phyloP scores from a whole-genome alignment of 148 eudicot species.

The Rhododendron henanense region DNA sequence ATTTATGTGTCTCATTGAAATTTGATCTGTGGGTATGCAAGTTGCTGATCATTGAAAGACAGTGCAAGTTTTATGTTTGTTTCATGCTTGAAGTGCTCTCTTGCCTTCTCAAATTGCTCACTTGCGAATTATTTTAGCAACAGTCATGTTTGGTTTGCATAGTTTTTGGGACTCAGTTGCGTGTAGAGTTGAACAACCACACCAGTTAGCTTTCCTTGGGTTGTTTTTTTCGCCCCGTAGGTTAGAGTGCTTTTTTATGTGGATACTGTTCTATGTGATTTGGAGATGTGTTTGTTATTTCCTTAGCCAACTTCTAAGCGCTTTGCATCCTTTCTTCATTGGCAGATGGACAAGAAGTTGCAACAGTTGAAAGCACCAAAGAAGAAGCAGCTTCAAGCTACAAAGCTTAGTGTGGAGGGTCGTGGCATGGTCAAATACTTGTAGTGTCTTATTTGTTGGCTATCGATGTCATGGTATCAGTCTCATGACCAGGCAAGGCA shows the following conservation, averaged over 20 bases:
- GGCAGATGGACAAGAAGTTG: constrained; percentile 89
- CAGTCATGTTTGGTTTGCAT: not conserved
- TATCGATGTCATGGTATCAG: not conserved
- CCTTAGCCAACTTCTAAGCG: not conserved
- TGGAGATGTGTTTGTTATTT: not conserved
- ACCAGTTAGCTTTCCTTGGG: not conserved
- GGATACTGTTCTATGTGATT: not conserved
- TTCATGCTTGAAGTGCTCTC: not conserved
- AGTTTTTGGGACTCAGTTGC: not conserved
- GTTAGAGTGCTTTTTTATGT: not conserved
- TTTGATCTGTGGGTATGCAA: not conserved
- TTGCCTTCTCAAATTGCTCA: not conserved
- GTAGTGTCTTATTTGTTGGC: constrained; percentile 19
- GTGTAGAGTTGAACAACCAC: not conserved
- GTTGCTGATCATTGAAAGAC: not conserved
- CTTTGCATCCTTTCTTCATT: not conserved
- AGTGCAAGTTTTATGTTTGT: not conserved
- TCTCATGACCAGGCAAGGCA: not conserved
- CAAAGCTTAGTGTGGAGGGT: constrained; percentile 92
- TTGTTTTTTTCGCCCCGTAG: not conserved
- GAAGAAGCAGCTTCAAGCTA: constrained; percentile 91
- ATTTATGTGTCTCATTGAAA: not conserved
- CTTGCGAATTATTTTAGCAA: not conserved
- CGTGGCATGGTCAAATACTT: constrained; percentile 95
- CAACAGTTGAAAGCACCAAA: constrained; percentile 80